Base-by-base conservation (phyloP, 495 filamentous ascomycete species). In the Pseudomonodictys pantanalensis region DNA sequence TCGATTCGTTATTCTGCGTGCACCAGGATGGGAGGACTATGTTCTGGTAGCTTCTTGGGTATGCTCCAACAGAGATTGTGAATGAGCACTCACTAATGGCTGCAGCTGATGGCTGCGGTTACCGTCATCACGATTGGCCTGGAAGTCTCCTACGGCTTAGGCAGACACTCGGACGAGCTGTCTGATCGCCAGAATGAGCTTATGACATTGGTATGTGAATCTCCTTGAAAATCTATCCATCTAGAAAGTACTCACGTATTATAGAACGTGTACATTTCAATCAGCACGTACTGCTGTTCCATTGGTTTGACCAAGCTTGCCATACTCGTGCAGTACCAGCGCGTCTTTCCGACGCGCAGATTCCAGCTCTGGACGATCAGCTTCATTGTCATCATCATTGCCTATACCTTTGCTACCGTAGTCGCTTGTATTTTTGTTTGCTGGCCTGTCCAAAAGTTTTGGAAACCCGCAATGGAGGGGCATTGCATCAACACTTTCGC, bases 401-500 rank as follows among this genome's bases (percentile, higher is more conserved):
- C 63, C 1, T 71, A 65, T 42, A 54, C 56, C 25, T 46, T 58
- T 22, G 67, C 64, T 46, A 66, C 66, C 2, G 54, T 72, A 38
- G 48, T 69, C 48, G 46, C 39, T 22, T 57, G 56, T 23, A 56
- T 72, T 17, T 72, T 72, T 47, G 52, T 45, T 12, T 76, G 73
- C 48, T 38, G 30, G 12, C 70, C 73, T 6, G 46, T 75, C 10
- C 20, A 28, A 10, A 61, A 47, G 24, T 69, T 63, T 44, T 83
- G 80, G 80, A 60, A 69, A 6, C 49, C 52, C 0, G 55, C 39
- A 1, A 42, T 29, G 0, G 73, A 67, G 1, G 56, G 56, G 10
- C 71, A 59, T 9, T 81, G 78, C 55, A 60, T 81, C 29, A 73
- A 80, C 50, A 67, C 70, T 29, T 68, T 74, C 30, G 71, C 74